Evolutionary conservation across 495 filamentous ascomycete species (phyloP).

Genomic region (Hypoxylon crocopeplum): DNA sequence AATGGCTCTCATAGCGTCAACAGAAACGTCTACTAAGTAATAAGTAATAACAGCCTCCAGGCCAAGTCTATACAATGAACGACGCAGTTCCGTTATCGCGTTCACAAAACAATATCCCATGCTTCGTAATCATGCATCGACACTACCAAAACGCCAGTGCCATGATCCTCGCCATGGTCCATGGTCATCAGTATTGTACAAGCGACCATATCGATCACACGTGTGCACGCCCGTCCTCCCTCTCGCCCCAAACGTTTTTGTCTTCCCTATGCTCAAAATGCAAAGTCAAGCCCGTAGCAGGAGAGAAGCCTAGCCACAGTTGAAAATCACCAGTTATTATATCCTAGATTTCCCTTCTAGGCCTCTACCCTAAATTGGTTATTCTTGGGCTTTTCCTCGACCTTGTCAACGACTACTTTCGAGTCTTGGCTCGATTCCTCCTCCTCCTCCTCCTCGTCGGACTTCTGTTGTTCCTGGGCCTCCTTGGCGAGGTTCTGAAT

Average conservation of each 20-base stretch:
- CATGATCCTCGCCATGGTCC: constrained; percentile 38
- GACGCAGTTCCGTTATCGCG: constrained; percentile 30
- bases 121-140: constrained; percentile 43
- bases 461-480: constrained; percentile 41
- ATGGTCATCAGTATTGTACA: constrained; percentile 40
- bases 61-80: constrained; percentile 37
- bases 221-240: constrained; percentile 6
- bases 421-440: constrained; percentile 32
- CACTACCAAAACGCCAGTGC: constrained; percentile 43
- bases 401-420: constrained; percentile 42
- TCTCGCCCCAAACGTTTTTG: constrained; percentile 18
- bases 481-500: constrained; percentile 73
- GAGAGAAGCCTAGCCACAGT: constrained; percentile 4
- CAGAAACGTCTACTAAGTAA: constrained; percentile 25
- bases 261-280: constrained; percentile 12
- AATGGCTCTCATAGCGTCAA: constrained; percentile 2
- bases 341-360: constrained; percentile 28
- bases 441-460: constrained; percentile 28
- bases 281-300: constrained; percentile 3
- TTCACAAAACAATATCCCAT: constrained; percentile 26
- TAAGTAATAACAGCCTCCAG: constrained; percentile 15
- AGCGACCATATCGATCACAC: constrained; percentile 36
- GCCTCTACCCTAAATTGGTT: constrained; percentile 36
- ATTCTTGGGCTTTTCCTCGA: constrained; percentile 35
- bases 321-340: constrained; percentile 13